Evolutionary conservation across 1,139 yeast species (phyloP), one percentile per base, ranked within the genome.

Genomic region (Suhomyces bolitotheri): DNA sequence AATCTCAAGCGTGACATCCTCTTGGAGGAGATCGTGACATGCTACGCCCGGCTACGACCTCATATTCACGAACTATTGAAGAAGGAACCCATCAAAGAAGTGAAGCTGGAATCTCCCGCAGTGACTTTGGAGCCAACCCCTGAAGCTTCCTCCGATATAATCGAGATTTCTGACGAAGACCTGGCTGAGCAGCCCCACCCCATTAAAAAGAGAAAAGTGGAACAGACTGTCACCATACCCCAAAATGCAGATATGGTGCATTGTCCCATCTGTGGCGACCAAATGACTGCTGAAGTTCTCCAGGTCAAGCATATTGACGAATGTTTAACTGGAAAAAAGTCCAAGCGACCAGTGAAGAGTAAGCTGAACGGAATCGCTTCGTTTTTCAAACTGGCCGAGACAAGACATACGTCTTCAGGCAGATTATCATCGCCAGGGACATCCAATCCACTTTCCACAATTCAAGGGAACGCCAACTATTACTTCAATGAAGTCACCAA

Each of bases 221-320:
- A 31, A 7, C 29, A 25, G 5, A 44, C 31, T 12, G 27, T 29
- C 15, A 32, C 46, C 2, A 41, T 49, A 12, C 51, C 56, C 8
- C 41, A 40, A 11, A 39, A 49, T 26, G 43, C 49, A 16, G 60
- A 54, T 23, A 44, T 62, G 36, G 84, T 74, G 1, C 69, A 65
- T 31, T 88, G 96, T 52, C 96, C 96, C 0, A 67, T 88, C 1
- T 88, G 96, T 56, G 56, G 61, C 4, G 66, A 72, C 29, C 56
- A 58, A 17, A 76, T 82, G 75, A 73, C 84, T 1, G 66, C 82
- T 0, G 66, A 63, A 7, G 71, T 70, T 13, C 62, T 88, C 10
- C 88, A 88, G 55, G 54, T 77, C 0, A 58, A 70, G 1, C 96
- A 88, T 53, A 71, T 88, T n/a, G 92, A 82, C 51, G 65, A 67